These are phyloP conservation scores for Coniferiporia weirii DNA, from an alignment of 1,284 basidiomycete species.

Conservation along the genomic window DNA sequence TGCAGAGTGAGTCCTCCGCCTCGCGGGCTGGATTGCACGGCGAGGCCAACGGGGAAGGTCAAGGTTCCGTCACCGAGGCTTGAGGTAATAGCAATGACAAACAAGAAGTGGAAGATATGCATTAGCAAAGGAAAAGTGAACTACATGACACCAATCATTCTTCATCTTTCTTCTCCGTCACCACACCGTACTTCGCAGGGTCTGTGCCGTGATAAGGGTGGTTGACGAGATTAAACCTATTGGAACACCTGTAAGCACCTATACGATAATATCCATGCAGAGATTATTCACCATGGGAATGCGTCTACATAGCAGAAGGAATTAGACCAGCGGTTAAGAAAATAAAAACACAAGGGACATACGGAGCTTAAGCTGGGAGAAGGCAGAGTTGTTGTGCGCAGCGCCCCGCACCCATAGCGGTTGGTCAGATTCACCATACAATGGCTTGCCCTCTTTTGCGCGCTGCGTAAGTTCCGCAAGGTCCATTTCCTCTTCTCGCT, in stretches of 20 bases:
- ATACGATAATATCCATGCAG: not conserved
- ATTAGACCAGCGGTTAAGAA: not conserved
- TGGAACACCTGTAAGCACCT: not conserved
- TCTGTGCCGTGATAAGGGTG: slow-evolving; percentile 86
- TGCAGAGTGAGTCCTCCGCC: too few relatives aligned
- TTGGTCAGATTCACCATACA: slow-evolving; percentile 82
- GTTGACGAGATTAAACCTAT: slow-evolving; percentile 89
- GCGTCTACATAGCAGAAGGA: slow-evolving; percentile 38
- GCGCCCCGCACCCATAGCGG: slow-evolving; percentile 85
- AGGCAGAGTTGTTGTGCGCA: slow-evolving; percentile 89
- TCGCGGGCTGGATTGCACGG: not conserved
- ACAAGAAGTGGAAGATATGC: not conserved
- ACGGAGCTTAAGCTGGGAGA: slow-evolving; percentile 90
- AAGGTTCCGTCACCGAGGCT: too few relatives aligned
- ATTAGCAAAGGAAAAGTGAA: not conserved
- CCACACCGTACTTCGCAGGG: slow-evolving; percentile 68
- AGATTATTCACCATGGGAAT: slow-evolving; percentile 57
- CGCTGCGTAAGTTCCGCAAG: slow-evolving; percentile 69
- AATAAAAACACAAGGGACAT: slow-evolving; percentile 32
- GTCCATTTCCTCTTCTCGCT: slow-evolving; percentile 73
- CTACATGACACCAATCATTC: slow-evolving; percentile 1
- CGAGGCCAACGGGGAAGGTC: not conserved
- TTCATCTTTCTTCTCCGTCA: slow-evolving; percentile 20
- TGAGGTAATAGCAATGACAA: not conserved
- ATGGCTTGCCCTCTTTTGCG: slow-evolving; percentile 68